These are phyloP conservation scores for Thermomyces lanuginosus DNA, from an alignment of 2,329 filamentous ascomycete species.

Conservation along the genomic window DNA sequence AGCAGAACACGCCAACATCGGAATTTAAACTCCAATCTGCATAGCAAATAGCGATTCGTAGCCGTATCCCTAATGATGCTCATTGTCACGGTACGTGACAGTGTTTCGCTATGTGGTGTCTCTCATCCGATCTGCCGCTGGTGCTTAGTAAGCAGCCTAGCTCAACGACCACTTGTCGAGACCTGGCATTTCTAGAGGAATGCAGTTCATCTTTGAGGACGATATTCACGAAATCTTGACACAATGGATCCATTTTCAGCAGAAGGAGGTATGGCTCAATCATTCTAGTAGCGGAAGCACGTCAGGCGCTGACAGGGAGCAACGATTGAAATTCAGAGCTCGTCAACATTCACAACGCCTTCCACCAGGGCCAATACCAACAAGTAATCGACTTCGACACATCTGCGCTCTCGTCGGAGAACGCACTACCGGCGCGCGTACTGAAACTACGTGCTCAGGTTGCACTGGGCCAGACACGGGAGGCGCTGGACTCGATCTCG, in stretches of 20 bases:
- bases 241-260: conserved; percentile 47
- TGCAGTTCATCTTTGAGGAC: too few relatives aligned
- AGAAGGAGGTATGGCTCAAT: conserved; percentile 37
- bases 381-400: conserved; percentile 75
- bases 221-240: too few relatives aligned
- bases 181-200: too few relatives aligned
- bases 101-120: too few relatives aligned
- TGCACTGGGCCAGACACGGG: conserved; percentile 59
- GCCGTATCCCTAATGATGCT: too few relatives aligned
- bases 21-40: too few relatives aligned
- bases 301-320: neutral
- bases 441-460: conserved; percentile 69
- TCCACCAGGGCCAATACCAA: conserved; percentile 67
- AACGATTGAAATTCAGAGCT: conserved; percentile 34
- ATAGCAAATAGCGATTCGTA: too few relatives aligned
- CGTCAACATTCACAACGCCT: conserved; percentile 50
- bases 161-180: too few relatives aligned
- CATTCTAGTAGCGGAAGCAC: conserved; percentile 7
- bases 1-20: too few relatives aligned
- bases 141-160: too few relatives aligned
- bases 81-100: too few relatives aligned
- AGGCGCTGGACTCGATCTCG: conserved; percentile 48
- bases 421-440: conserved; percentile 58
- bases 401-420: conserved; percentile 59
- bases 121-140: too few relatives aligned